Percentiles rank a stretch among this genome's conserved stretches.
Evolutionary conservation across 179 eudicot genomes (phyloP).

Genomic region (Gypsophila paniculata): DNA sequence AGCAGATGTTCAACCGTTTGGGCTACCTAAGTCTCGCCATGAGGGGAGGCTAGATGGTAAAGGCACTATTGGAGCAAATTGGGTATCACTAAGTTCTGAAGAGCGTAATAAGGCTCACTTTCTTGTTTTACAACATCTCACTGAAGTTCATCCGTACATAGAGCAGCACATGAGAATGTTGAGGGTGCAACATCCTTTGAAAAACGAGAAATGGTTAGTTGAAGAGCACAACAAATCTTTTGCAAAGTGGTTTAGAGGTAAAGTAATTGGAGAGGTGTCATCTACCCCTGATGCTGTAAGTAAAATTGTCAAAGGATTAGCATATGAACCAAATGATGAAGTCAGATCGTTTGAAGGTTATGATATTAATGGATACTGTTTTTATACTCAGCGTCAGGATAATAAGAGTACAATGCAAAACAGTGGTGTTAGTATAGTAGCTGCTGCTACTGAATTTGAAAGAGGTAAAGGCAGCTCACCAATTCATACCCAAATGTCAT

Average conservation of each 20-base stretch:
- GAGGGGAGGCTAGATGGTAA: background rate
- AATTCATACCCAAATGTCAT: background rate
- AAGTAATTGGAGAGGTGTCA: background rate
- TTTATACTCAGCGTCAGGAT: background rate
- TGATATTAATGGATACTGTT: background rate
- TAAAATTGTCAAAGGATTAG: background rate
- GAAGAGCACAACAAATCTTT: slow-evolving; percentile 2
- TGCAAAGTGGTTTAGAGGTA: background rate
- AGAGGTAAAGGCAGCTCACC: background rate
- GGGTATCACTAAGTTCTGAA: background rate
- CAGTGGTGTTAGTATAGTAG: background rate
- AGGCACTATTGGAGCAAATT: background rate
- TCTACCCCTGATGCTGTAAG: background rate
- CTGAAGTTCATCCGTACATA: background rate
- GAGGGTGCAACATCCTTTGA: background rate
- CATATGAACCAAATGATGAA: background rate
- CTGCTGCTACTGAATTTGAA: background rate
- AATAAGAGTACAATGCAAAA: too few species aligned
- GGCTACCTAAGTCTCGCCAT: background rate
- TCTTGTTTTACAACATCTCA: background rate
- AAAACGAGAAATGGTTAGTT: background rate
- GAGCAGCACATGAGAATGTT: background rate
- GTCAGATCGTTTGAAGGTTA: background rate
- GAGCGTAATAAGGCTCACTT: background rate
- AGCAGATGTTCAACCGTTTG: background rate